Base-by-base conservation (phyloP, 1,284 basidiomycete species). In the Irpex rosettiformis region DNA sequence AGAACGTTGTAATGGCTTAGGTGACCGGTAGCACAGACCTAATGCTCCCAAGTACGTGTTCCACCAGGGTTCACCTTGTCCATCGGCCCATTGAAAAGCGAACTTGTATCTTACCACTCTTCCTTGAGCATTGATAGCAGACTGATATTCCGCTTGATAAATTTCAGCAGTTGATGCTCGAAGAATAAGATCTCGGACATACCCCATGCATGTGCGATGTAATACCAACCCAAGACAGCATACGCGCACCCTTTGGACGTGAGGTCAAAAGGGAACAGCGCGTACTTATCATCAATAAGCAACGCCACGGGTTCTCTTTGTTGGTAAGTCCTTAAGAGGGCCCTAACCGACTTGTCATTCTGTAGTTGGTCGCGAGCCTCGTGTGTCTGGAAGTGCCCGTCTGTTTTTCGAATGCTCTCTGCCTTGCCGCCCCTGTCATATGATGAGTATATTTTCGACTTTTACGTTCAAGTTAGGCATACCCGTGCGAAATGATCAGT, bases 401-500 rank as follows among this genome's bases (percentile, higher is more conserved):
- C 67, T 16, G 69, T 69, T 28, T 61, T 68, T 51, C 79, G 77
- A 4, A 81, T 30, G 59, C 82, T 83, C 66, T 87, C 78, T 66
- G 83, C 88, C 2, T 89, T 89, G 16, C 89, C 89, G 10, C 88
- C 88, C 57, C 56, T 63, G 13, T 5, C 52, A 24, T 25, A 59
- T 55, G 27, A 27, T 29, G 43, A 29, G 5, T 16, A 4, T 25
- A 28, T 13, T 8, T 7, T 7, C 8, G 43, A 18, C 43, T n/a
- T 13, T 18, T 47, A 47, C 43, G 6, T 18, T 25, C 45, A n/a
- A 18, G 28, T 21, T 18, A 45, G 8, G 67, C 80, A 57, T 65
- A 91, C 89, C 89, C 90, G 69, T 92, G 89, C 5, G 89, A 92
- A 55, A 92, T 83, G 51, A 92, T 90, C 6, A 91, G 67, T 63